Conservation (phyloP, 331 rosid species). For the Malus hybrid region DNA sequence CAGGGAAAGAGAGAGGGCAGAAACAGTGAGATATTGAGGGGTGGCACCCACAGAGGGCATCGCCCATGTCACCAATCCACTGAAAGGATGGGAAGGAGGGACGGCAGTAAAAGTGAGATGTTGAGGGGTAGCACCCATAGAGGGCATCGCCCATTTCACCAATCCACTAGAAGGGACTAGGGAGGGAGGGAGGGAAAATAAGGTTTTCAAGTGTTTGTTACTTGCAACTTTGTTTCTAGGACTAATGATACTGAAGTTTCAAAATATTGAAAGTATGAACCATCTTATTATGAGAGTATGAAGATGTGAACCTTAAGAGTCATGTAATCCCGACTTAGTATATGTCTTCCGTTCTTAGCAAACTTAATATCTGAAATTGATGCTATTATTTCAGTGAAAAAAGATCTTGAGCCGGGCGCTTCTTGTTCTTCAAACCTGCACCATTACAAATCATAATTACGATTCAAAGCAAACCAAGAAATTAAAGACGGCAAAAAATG, state of each 20-base stretch:
- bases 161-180: no score
- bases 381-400: conserved; percentile 67
- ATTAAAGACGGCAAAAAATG: not conserved
- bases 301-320: conserved; percentile 49
- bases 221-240: not conserved
- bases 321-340: conserved; percentile 68
- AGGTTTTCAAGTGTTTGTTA: not conserved
- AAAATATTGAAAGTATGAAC: not conserved
- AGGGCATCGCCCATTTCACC: not conserved
- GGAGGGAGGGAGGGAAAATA: no score
- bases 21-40: not conserved
- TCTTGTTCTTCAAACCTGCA: conserved; percentile 65
- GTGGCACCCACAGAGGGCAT: not conserved
- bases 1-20: not conserved
- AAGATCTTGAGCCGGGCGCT: conserved; percentile 50
- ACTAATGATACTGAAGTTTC: not conserved
- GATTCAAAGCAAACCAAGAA: no score
- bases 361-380: conserved; percentile 65
- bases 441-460: not conserved
- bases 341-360: conserved; percentile 49
- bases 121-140: not conserved
- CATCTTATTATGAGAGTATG: not conserved
- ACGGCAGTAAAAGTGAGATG: not conserved
- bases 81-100: no score
- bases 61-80: no score